Evolutionary conservation across 1,139 yeast genomes (phyloP).

Genomic region (Debaryomyces robertsiae): DNA sequence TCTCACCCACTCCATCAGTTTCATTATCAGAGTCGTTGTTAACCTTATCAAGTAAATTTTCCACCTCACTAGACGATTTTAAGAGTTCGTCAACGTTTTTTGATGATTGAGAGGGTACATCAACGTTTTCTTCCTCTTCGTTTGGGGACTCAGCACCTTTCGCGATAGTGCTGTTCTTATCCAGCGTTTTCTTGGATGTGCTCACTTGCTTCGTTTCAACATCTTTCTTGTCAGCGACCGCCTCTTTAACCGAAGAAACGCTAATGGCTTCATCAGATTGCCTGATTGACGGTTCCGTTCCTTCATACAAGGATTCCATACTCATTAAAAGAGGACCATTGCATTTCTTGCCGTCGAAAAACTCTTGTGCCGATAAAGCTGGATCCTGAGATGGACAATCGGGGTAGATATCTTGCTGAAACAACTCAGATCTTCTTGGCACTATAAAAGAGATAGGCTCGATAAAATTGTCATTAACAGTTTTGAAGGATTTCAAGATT

Average conservation of each 20-base stretch:
- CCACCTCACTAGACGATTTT: constrained; percentile 42
- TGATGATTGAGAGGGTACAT: constrained; percentile 14
- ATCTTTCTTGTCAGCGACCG: constrained; percentile 16
- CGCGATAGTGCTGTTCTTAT: constrained; percentile 7
- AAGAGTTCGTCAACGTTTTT: constrained; percentile 43
- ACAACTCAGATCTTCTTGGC: constrained; percentile 90
- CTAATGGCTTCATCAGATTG: constrained; percentile 38
- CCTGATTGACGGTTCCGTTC: constrained; percentile 52
- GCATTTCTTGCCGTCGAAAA: constrained; percentile 74
- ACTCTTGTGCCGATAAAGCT: constrained; percentile 77
- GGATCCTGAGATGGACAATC: constrained; percentile 83
- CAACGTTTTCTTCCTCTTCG: constrained; percentile 19
- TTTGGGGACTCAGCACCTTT: constrained; percentile 15
- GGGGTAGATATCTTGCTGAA: constrained; percentile 91
- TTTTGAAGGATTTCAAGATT: constrained; percentile 76
- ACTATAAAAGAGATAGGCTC: constrained; percentile 92
- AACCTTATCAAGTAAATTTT: constrained; percentile 40
- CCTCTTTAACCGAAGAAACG: constrained; percentile 31
- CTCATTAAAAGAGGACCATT: constrained; percentile 81
- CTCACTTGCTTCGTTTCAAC: constrained; percentile 17
- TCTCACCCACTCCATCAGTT: constrained; percentile 28
- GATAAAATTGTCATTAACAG: constrained; percentile 76
- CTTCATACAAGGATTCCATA: constrained; percentile 78
- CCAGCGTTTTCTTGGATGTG: constrained; percentile 7
- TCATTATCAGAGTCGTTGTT: constrained; percentile 46